Conservation (phyloP, 2,329 filamentous ascomycete genomes). For the Aspergillus neotritici region DNA sequence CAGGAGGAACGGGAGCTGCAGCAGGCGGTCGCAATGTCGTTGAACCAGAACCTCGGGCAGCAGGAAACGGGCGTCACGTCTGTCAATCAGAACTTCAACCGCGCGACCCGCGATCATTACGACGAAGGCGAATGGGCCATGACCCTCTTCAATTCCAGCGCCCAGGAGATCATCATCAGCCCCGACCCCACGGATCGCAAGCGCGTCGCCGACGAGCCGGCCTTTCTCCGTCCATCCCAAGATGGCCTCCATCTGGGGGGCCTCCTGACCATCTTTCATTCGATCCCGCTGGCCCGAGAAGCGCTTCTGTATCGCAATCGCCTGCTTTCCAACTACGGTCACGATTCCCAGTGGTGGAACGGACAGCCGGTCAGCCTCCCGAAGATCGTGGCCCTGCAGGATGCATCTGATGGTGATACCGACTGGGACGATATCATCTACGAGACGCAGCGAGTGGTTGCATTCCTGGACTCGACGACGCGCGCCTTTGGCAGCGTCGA, state of each 20-base stretch:
- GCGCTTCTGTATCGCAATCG: slow-evolving; percentile 48
- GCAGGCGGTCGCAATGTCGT: slow-evolving; percentile 44
- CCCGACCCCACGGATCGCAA: slow-evolving; percentile 47
- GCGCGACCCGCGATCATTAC: slow-evolving; percentile 51
- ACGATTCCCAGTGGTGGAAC: slow-evolving; percentile 58
- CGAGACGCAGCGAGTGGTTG: slow-evolving; percentile 57
- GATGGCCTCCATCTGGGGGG: slow-evolving; percentile 51
- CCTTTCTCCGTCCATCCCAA: slow-evolving; percentile 53
- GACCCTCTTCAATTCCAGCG: slow-evolving; percentile 44
- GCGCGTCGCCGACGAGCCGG: slow-evolving; percentile 46
- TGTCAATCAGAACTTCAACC: slow-evolving; percentile 45
- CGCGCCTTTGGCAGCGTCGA: slow-evolving; percentile 56
- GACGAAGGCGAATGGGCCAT: slow-evolving; percentile 53
- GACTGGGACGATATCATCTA: slow-evolving; percentile 46
- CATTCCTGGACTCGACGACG: slow-evolving; percentile 53
- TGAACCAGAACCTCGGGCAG: slow-evolving; percentile 36
- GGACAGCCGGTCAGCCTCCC: slow-evolving; percentile 48
- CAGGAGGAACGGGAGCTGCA: slow-evolving; percentile 43
- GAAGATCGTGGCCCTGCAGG: slow-evolving; percentile 45
- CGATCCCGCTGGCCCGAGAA: slow-evolving; percentile 55
- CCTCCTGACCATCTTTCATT: slow-evolving; percentile 57
- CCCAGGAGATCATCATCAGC: slow-evolving; percentile 51
- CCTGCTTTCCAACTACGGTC: slow-evolving; percentile 47
- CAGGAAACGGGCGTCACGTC: slow-evolving; percentile 54
- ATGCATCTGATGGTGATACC: slow-evolving; percentile 27